A percentile compares a stretch with the other conserved stretches of the same genome.
Conservation (phyloP, 2,329 filamentous ascomycete species). For the Stromatinia cepivora region DNA sequence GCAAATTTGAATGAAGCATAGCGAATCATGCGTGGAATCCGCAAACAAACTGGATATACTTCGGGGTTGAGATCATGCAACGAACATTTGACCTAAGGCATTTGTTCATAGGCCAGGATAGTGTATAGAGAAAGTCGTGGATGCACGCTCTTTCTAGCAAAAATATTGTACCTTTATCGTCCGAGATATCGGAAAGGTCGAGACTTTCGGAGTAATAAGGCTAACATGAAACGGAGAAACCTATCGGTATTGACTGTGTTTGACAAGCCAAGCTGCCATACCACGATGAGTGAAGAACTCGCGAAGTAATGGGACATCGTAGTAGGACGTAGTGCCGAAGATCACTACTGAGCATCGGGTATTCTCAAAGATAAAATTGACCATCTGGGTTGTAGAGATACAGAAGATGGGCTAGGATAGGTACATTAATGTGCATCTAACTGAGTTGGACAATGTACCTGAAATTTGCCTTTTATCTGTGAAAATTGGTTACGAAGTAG, state of each 20-base stretch:
- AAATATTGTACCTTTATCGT: not conserved
- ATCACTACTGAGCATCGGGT: not conserved
- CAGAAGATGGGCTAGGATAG: too few relatives aligned
- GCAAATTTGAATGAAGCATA: not conserved
- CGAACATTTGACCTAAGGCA: not conserved
- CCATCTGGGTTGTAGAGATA: not conserved
- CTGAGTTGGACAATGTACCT: not conserved
- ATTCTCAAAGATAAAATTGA: not conserved
- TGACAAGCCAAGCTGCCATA: not conserved
- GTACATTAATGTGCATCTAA: not conserved
- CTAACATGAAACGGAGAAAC: not conserved
- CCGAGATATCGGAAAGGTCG: not conserved
- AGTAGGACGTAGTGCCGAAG: not conserved
- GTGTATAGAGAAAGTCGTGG: not conserved
- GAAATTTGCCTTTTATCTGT: not conserved
- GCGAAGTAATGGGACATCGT: not conserved
- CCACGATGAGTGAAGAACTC: not conserved
- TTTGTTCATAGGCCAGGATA: not conserved
- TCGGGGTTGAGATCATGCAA: not conserved
- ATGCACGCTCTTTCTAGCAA: not conserved
- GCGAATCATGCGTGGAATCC: not conserved
- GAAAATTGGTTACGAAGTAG: not conserved
- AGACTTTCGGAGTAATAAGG: not conserved
- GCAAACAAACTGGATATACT: not conserved
- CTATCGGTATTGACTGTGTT: not conserved